These are phyloP conservation scores for Acidiella bohemica DNA, from an alignment of 495 filamentous ascomycete genomes.

Conservation along the genomic window DNA sequence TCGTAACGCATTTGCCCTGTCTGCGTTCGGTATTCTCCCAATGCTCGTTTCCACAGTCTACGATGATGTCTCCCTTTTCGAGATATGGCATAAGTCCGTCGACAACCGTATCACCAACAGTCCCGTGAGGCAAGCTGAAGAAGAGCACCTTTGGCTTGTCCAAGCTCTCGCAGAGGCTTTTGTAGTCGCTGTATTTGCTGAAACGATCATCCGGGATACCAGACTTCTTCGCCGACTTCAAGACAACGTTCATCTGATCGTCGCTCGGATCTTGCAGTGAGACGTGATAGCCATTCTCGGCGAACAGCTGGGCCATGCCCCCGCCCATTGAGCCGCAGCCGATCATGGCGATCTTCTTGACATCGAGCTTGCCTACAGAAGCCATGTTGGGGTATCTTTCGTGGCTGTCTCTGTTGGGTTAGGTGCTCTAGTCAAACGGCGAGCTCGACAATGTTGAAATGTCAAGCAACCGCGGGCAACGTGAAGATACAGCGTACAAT, in stretches of 20 bases:
- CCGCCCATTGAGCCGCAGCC: slow-evolving; percentile 55
- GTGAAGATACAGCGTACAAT: too few relatives aligned
- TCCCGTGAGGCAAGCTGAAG: slow-evolving; percentile 58
- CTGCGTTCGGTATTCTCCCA: slow-evolving; percentile 53
- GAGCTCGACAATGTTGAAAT: too few relatives aligned
- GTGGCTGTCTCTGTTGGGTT: too few relatives aligned
- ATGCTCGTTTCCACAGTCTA: slow-evolving; percentile 61
- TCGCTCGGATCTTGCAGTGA: slow-evolving; percentile 44
- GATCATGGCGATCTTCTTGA: slow-evolving; percentile 43
- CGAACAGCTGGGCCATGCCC: slow-evolving; percentile 51
- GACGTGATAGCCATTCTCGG: slow-evolving; percentile 48
- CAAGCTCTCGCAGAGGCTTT: slow-evolving; percentile 15
- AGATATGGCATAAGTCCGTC: slow-evolving; percentile 42
- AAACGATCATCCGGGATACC: slow-evolving; percentile 24
- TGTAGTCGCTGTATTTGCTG: slow-evolving; percentile 25
- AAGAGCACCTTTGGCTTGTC: slow-evolving; percentile 36
- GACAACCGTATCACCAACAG: slow-evolving; percentile 52
- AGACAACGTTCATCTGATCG: slow-evolving; percentile 34
- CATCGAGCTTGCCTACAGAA: slow-evolving; percentile 1
- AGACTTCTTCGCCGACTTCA: slow-evolving; percentile 27
- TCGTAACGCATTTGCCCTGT: slow-evolving; percentile 41
- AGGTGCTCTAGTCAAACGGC: too few relatives aligned
- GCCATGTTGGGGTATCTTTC: too few relatives aligned
- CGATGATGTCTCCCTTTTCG: slow-evolving; percentile 50
- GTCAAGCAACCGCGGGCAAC: too few relatives aligned